Percentiles rank a stretch among this genome's conserved stretches.
Conservation (phyloP, 495 filamentous ascomycete species). For the Hypomontagnella submonticulosa region DNA sequence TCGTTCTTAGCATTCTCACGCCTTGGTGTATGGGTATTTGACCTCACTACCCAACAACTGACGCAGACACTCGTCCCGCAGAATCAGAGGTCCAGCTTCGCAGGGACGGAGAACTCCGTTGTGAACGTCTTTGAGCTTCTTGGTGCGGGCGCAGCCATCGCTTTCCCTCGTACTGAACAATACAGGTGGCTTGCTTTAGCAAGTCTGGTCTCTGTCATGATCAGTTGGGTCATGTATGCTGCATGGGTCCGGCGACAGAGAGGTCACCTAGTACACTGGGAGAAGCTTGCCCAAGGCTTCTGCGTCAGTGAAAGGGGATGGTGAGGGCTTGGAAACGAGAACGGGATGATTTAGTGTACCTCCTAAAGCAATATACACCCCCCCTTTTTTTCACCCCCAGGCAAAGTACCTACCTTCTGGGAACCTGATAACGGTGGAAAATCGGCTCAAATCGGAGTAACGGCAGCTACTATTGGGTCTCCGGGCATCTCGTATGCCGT, state of each 20-base stretch:
- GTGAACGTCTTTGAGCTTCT: conserved; percentile 55
- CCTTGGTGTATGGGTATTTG: conserved; percentile 58
- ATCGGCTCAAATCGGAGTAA: too few species aligned
- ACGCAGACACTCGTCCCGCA: conserved; percentile 53
- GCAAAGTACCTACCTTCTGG: too few species aligned
- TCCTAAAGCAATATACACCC: too few species aligned
- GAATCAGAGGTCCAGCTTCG: conserved; percentile 54
- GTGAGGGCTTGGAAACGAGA: background rate
- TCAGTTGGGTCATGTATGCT: conserved; percentile 52
- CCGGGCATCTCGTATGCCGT: too few species aligned
- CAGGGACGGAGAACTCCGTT: conserved; percentile 56
- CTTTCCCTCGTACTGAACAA: conserved; percentile 52
- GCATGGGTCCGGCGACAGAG: conserved; percentile 53
- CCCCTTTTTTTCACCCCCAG: too few species aligned
- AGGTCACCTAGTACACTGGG: conserved; percentile 47
- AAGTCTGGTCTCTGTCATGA: conserved; percentile 47
- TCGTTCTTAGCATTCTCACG: conserved; percentile 58
- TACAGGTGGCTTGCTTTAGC: conserved; percentile 55
- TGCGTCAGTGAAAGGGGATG: conserved; percentile 12
- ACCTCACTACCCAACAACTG: conserved; percentile 59
- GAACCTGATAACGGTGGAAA: too few species aligned
- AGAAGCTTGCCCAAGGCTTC: conserved; percentile 35
- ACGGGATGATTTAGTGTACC: too few species aligned
- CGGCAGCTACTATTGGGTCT: too few species aligned
- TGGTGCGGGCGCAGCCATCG: conserved; percentile 50